Evolutionary conservation across 2,329 filamentous ascomycete species (phyloP).

Genomic region (Phyllosticta capitalensis): DNA sequence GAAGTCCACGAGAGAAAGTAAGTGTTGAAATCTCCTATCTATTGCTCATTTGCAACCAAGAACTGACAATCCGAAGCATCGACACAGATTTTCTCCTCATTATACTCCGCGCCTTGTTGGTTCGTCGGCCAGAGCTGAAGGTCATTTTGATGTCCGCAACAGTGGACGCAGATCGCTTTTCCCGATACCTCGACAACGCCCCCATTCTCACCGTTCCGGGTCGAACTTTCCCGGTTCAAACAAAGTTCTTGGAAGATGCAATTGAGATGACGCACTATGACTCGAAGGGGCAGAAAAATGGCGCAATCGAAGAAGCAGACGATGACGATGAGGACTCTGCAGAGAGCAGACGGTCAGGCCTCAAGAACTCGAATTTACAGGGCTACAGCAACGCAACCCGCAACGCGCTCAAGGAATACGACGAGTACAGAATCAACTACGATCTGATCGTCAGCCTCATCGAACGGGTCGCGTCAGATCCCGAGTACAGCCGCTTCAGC

Average conservation of each 20-base stretch:
- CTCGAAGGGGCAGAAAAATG: slow-evolving; percentile 17
- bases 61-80: slow-evolving; percentile 45
- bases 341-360: slow-evolving; percentile 43
- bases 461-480: slow-evolving; percentile 60
- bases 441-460: slow-evolving; percentile 76
- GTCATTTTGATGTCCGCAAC: slow-evolving; percentile 97
- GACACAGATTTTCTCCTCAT: slow-evolving; percentile 95
- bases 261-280: slow-evolving; percentile 74
- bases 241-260: slow-evolving; percentile 84
- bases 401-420: slow-evolving; percentile 64
- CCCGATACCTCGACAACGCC: slow-evolving; percentile 73
- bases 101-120: slow-evolving; percentile 73
- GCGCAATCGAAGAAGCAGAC: slow-evolving; percentile 31
- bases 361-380: slow-evolving; percentile 47
- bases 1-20: slow-evolving; percentile 82
- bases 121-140: slow-evolving; percentile 71
- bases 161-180: slow-evolving; percentile 86
- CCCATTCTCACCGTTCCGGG: slow-evolving; percentile 87
- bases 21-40: not conserved
- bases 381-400: slow-evolving; percentile 69
- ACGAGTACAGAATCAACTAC: slow-evolving; percentile 89
- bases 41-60: not conserved
- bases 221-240: slow-evolving; percentile 83
- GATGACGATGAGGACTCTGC: slow-evolving; percentile 40
- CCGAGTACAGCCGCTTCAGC: slow-evolving; percentile 61